Percentiles rank a stretch among this genome's conserved stretches.
Conservation (phyloP, 1,284 basidiomycete species). For the Stygiomarasmius scandens region DNA sequence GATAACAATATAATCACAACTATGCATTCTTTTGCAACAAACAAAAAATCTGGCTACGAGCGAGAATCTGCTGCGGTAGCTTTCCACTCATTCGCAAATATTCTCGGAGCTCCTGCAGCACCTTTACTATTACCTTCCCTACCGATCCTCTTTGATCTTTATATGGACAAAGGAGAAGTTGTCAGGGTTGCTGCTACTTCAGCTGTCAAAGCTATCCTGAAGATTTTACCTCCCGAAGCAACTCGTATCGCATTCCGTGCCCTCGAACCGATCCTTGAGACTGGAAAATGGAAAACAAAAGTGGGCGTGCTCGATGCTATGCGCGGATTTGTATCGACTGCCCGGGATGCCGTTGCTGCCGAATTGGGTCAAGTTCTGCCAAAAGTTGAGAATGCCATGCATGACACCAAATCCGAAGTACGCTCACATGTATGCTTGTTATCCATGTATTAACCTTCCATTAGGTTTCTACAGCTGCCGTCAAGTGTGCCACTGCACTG, state of each 20-base stretch:
- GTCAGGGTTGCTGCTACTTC: constrained; percentile 81
- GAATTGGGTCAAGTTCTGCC: constrained; percentile 87
- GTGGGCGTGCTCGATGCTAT: constrained; percentile 91
- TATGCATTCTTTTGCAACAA: constrained; percentile 74
- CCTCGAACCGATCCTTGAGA: constrained; percentile 77
- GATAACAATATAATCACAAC: constrained; percentile 66
- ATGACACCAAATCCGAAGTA: constrained; percentile 96
- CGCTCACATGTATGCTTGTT: constrained; percentile 24
- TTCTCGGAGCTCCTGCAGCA: constrained; percentile 75
- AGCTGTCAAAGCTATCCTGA: constrained; percentile 86
- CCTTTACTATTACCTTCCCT: constrained; percentile 86
- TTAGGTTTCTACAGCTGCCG: constrained; percentile 86
- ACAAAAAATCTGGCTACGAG: constrained; percentile 92
- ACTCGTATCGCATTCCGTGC: constrained; percentile 73
- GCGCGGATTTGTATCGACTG: constrained; percentile 69
- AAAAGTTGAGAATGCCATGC: constrained; percentile 90
- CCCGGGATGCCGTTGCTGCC: constrained; percentile 83
- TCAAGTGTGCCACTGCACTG: constrained; percentile 92
- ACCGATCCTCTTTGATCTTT: constrained; percentile 80
- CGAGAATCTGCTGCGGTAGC: constrained; percentile 90
- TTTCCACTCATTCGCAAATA: constrained; percentile 75
- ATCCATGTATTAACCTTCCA: constrained; percentile 3
- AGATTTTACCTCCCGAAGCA: constrained; percentile 85
- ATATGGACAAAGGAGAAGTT: constrained; percentile 95
- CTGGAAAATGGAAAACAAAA: constrained; percentile 95